Percentiles rank a stretch among this genome's conserved stretches.
Conservation (phyloP, 768 basidiomycete species). For the Dacryopinax primogenitus region DNA sequence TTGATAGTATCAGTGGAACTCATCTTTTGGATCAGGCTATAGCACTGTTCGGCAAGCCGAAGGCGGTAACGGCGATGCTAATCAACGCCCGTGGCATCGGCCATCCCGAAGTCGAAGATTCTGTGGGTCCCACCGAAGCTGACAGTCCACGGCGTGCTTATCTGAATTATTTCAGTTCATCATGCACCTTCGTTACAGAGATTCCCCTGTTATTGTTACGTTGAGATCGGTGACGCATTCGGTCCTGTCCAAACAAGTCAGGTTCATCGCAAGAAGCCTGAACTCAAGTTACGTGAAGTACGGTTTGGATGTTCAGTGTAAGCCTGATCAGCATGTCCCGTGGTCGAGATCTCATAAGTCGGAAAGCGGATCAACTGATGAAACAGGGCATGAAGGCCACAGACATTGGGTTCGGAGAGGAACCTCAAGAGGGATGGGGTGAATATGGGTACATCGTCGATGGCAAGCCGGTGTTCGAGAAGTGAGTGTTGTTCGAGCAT, state of each 20-base stretch:
- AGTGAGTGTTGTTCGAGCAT: background rate
- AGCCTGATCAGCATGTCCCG: background rate
- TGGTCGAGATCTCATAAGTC: no score
- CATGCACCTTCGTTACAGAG: conserved; percentile 10
- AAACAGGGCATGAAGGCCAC: background rate
- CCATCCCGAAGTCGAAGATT: conserved; percentile 11
- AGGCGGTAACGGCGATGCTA: conserved; percentile 6
- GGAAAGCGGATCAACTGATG: no score
- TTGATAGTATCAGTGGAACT: background rate
- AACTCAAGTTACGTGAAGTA: background rate
- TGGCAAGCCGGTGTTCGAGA: background rate
- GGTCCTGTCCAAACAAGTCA: background rate
- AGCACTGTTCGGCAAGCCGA: conserved; percentile 10
- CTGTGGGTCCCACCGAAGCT: background rate
- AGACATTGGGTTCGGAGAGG: background rate
- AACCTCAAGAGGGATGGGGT: background rate
- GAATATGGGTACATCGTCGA: background rate
- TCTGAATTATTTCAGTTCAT: background rate
- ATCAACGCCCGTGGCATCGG: conserved; percentile 5
- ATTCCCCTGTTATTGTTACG: conserved; percentile 4
- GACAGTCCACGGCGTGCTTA: background rate
- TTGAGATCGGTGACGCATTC: background rate
- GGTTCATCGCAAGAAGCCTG: background rate
- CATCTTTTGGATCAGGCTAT: conserved; percentile 12
- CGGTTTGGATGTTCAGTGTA: background rate